Conservation (phyloP, 2,329 filamentous ascomycete genomes). For the Xylaria sp. region DNA sequence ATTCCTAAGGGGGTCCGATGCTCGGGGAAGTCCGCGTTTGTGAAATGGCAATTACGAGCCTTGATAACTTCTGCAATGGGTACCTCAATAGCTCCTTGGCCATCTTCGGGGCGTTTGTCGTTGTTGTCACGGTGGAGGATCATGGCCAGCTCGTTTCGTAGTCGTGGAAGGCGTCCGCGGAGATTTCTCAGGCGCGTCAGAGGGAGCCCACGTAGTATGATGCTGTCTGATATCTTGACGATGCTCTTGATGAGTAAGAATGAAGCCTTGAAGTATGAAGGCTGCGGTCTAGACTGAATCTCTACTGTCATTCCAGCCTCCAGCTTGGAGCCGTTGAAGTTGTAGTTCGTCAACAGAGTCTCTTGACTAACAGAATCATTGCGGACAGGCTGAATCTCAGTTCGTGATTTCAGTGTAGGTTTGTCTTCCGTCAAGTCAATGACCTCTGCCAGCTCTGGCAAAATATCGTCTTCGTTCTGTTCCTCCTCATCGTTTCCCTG, state of each 20-base stretch:
- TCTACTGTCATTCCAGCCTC: slow-evolving; percentile 21
- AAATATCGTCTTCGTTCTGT: slow-evolving; percentile 6
- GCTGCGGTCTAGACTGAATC: slow-evolving; percentile 10
- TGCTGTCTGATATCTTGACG: slow-evolving; percentile 14
- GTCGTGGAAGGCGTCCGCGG: slow-evolving; percentile 26
- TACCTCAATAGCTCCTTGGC: slow-evolving; percentile 30
- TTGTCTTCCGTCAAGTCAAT: slow-evolving; percentile 25
- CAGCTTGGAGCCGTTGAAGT: slow-evolving; percentile 16
- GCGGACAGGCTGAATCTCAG: slow-evolving; percentile 1
- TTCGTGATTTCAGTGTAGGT: neutral
- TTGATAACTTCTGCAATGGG: slow-evolving; percentile 20
- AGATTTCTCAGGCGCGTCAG: slow-evolving; percentile 28
- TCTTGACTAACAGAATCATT: slow-evolving; percentile 12
- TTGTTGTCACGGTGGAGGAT: slow-evolving; percentile 27
- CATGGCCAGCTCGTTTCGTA: slow-evolving; percentile 30
- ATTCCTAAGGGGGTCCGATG: slow-evolving; percentile 18
- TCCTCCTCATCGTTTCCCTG: slow-evolving; percentile 5
- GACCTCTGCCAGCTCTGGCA: slow-evolving; percentile 20
- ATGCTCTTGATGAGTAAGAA: slow-evolving; percentile 27
- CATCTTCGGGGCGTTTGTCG: slow-evolving; percentile 22
- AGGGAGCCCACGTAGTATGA: slow-evolving; percentile 29
- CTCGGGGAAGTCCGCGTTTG: slow-evolving; percentile 32
- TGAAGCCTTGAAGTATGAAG: slow-evolving; percentile 17
- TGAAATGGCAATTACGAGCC: slow-evolving; percentile 29
- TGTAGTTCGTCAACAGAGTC: slow-evolving; percentile 6